phyloP scores from a whole-genome alignment of 768 basidiomycete genomes.

The Phylloporus arenicola region DNA sequence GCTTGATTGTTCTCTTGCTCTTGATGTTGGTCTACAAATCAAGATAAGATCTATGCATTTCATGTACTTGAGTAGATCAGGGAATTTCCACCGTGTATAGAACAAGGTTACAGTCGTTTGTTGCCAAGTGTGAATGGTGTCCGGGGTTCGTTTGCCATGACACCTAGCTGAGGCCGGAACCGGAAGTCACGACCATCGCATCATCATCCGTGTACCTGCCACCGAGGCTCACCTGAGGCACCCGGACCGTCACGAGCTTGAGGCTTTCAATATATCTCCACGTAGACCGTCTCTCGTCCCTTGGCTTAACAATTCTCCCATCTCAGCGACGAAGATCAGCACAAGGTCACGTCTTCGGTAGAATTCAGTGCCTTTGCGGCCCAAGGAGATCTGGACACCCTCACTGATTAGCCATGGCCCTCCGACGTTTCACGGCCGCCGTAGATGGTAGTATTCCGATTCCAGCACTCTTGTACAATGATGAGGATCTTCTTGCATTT shows the following conservation, averaged over 20 bases:
- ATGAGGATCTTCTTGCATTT: constrained; percentile 68
- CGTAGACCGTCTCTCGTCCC: constrained; percentile 3
- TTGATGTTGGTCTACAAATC: not conserved
- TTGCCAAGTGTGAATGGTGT: constrained; percentile 9
- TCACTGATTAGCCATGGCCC: constrained; percentile 36
- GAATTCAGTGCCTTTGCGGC: constrained; percentile 3
- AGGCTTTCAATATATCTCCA: constrained; percentile 5
- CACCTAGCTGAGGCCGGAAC: constrained; percentile 6
- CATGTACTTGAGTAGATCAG: constrained; percentile 1
- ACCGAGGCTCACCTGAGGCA: constrained; percentile 21
- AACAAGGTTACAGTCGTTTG: not conserved
- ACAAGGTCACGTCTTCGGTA: constrained; percentile 7
- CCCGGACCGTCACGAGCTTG: constrained; percentile 1
- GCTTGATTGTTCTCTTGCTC: not conserved
- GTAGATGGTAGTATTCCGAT: constrained; percentile 79
- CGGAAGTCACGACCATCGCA: constrained; percentile 2
- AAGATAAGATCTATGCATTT: not conserved
- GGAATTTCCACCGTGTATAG: not conserved
- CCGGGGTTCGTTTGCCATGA: constrained; percentile 16
- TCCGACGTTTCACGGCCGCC: constrained; percentile 49
- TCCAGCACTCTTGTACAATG: constrained; percentile 68
- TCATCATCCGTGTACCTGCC: constrained; percentile 6
- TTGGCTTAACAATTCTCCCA: constrained; percentile 3
- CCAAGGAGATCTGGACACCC: not conserved
- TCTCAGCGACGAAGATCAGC: constrained; percentile 1